Percentiles rank a stretch among this genome's conserved stretches.
These are phyloP conservation scores for Immersiella caudata DNA, from an alignment of 495 filamentous ascomycete genomes.

Conservation along the genomic window DNA sequence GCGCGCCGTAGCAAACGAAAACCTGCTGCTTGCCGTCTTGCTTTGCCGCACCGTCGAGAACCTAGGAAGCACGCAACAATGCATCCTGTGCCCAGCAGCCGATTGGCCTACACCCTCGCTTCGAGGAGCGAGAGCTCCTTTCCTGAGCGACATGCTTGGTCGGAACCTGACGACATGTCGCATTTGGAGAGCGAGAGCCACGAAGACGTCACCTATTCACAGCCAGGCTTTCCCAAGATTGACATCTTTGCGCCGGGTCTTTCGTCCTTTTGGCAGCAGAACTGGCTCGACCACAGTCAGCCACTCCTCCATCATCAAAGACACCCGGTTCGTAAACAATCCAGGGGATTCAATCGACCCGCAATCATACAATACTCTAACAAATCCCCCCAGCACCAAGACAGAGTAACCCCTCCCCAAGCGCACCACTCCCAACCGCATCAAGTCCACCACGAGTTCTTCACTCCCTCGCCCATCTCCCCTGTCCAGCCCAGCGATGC, in stretches of 20 bases:
- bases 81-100: slow-evolving; percentile 21
- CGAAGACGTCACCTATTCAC: slow-evolving; percentile 9
- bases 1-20: too few species aligned
- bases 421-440: neutral
- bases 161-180: slow-evolving; percentile 23
- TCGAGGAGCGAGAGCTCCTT: slow-evolving; percentile 29
- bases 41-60: neutral
- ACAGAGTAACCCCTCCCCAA: slow-evolving; percentile 1
- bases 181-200: neutral
- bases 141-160: slow-evolving; percentile 29
- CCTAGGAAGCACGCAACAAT: slow-evolving; percentile 11
- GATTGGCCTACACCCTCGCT: slow-evolving; percentile 20
- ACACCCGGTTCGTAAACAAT: slow-evolving; percentile 2
- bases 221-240: slow-evolving; percentile 17
- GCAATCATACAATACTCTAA: neutral
- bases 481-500: slow-evolving; percentile 6
- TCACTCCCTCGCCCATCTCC: slow-evolving; percentile 7
- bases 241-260: slow-evolving; percentile 10
- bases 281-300: slow-evolving; percentile 22
- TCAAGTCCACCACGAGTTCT: neutral
- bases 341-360: neutral
- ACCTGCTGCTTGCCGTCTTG: neutral
- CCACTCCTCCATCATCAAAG: neutral
- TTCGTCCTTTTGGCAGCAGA: slow-evolving; percentile 17
- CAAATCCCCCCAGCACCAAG: neutral